Conservation (phyloP, 768 basidiomycete species). For the Lactarius evosmus region DNA sequence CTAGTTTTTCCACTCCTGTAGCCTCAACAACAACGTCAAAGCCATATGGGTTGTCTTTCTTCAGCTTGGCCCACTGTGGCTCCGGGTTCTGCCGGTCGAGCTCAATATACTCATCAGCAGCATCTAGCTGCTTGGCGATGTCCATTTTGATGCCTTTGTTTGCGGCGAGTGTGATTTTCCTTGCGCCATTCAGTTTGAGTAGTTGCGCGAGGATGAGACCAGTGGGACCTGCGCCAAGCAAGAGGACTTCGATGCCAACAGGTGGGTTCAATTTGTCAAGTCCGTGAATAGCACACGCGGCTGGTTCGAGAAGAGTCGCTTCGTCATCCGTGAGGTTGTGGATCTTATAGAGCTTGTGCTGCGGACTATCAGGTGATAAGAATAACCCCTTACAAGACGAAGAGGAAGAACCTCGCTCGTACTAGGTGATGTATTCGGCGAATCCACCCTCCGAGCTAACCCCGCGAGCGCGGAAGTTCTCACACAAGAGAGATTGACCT, state of each 20-base stretch:
- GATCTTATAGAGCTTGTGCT: slow-evolving; percentile 83
- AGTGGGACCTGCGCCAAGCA: slow-evolving; percentile 89
- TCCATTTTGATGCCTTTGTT: slow-evolving; percentile 92
- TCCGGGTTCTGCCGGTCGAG: slow-evolving; percentile 73
- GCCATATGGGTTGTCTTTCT: slow-evolving; percentile 78
- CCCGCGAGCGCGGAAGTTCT: slow-evolving; percentile 78
- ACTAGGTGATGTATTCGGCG: slow-evolving; percentile 87
- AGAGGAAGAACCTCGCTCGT: slow-evolving; percentile 32
- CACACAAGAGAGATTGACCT: slow-evolving; percentile 79
- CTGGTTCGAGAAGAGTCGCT: slow-evolving; percentile 84
- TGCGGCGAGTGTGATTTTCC: slow-evolving; percentile 76
- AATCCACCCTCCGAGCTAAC: slow-evolving; percentile 84
- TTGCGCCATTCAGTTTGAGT: slow-evolving; percentile 82
- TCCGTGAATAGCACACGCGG: slow-evolving; percentile 88
- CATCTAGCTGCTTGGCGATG: slow-evolving; percentile 73
- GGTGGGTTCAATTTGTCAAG: slow-evolving; percentile 82
- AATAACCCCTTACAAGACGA: background rate
- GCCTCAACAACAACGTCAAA: slow-evolving; percentile 86
- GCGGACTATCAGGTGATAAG: slow-evolving; percentile 41
- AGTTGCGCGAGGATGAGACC: slow-evolving; percentile 89
- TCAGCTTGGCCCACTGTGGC: slow-evolving; percentile 76
- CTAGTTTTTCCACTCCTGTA: slow-evolving; percentile 80
- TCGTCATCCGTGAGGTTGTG: slow-evolving; percentile 86
- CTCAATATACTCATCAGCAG: slow-evolving; percentile 83
- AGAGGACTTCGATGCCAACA: slow-evolving; percentile 79